Evolutionary conservation across 371 early-diverging fungal species (phyloP).

Genomic region (Saksenaea oblongispora): DNA sequence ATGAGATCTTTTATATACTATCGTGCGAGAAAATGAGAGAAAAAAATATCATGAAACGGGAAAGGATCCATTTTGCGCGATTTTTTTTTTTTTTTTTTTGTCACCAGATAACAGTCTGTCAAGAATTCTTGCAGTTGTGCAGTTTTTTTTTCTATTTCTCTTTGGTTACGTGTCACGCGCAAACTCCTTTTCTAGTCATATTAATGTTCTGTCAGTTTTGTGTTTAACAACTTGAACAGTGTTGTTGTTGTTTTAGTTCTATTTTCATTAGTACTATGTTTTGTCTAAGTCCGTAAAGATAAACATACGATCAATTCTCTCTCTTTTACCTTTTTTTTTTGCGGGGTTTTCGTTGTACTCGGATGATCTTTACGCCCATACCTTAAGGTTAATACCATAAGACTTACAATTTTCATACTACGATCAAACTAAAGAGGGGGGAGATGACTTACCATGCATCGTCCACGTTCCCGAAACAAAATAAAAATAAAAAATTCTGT

Average conservation of each 20-base stretch:
- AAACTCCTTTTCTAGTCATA: not conserved
- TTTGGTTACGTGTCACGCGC: not conserved
- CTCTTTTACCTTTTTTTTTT: not conserved
- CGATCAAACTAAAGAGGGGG: not conserved
- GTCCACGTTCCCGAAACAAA: not conserved
- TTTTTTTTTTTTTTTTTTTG: not conserved
- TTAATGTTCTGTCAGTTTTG: not conserved
- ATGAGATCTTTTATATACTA: not conserved
- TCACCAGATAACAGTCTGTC: not conserved
- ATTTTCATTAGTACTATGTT: not conserved
- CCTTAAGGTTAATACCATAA: not conserved
- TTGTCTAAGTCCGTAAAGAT: not conserved
- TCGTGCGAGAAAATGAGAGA: not conserved
- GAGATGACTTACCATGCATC: not conserved
- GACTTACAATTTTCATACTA: not conserved
- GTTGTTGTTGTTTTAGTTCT: slow-evolving; percentile 1
- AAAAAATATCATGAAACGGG: not conserved
- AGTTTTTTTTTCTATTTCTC: no score
- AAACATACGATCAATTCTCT: not conserved
- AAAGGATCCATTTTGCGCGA: slow-evolving; percentile 2
- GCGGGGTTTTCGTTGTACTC: slow-evolving; percentile 2
- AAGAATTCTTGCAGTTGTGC: not conserved
- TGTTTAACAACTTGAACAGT: not conserved
- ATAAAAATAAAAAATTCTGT: no score
- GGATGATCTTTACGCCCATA: not conserved